Evolutionary conservation across 1,284 basidiomycete genomes (phyloP), one percentile per base, ranked within the genome.

Genomic region (Pseudomicrostroma phylloplanum): DNA sequence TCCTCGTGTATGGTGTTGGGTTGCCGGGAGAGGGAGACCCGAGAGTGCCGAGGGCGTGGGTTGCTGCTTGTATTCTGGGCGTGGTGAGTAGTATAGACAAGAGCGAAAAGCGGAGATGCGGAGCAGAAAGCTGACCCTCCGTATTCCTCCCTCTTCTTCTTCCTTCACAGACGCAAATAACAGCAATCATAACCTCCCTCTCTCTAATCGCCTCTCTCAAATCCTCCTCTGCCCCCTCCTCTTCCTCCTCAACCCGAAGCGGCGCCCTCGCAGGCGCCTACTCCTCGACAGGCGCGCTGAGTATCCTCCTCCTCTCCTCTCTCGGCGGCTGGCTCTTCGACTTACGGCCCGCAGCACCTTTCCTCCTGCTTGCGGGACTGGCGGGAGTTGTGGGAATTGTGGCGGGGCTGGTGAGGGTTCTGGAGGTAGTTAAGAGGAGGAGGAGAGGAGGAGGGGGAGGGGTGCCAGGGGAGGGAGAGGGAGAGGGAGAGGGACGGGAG

Each of bases 261-360:
- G 70, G 71, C 15, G 65, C 69, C 2, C 69, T 73, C 6, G 69
- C 69, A 19, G 71, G 71, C 12, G 69, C 69, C 0, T 73, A 73
- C 60, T 67, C 67, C 3, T 69, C 64, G 54, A 70, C 62, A 1
- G 71, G 71, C 1, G 71, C 67, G 1, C 41, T 73, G 30, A 61
- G 67, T 23, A 71, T 73, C 40, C 57, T 73, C 12, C 19, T 73
- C 55, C 62, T 70, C 26, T 73, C 71, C 19, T 66, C 65, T 54
- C 51, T 71, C 1, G 71, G 71, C 12, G 71, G 71, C 2, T 57
- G 58, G 6, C 66, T 73, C 23, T 71, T 70, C 43, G 71, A 73
- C 57, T 62, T 69, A 51, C 65, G 66, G 39, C 62, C 70, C 6
- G 65, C 65, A 3, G 64, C 65, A 26, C 66, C 71, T 3, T 73